Evolutionary conservation across 129 eudicot species (phyloP).

Genomic region (Deinandra increscens): DNA sequence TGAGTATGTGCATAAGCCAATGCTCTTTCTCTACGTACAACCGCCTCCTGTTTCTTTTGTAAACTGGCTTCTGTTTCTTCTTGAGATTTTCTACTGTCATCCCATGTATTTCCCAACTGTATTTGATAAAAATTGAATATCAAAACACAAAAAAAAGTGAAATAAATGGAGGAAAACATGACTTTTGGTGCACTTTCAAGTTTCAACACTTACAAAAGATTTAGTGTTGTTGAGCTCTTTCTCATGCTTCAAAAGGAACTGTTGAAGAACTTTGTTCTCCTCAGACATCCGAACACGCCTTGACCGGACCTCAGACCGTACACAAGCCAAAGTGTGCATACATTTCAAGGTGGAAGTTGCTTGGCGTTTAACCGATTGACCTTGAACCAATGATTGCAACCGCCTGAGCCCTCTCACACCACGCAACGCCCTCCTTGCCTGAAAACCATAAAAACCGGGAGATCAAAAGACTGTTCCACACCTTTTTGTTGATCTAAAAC

Average conservation of each 20-base stretch:
- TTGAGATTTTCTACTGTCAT: slow-evolving; percentile 67
- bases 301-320: slow-evolving; percentile 60
- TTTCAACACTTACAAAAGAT: slow-evolving; percentile 43
- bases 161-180: slow-evolving; percentile 2
- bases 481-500: neutral
- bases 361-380: slow-evolving; percentile 72
- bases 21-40: slow-evolving; percentile 81
- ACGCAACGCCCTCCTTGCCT: slow-evolving; percentile 70
- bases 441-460: neutral
- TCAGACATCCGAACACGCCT: slow-evolving; percentile 66
- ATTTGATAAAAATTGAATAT: neutral
- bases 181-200: neutral
- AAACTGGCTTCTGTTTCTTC: slow-evolving; percentile 74
- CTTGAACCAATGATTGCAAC: slow-evolving; percentile 56
- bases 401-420: slow-evolving; percentile 73
- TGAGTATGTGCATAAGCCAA: slow-evolving; percentile 87
- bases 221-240: slow-evolving; percentile 44
- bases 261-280: slow-evolving; percentile 62
- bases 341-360: slow-evolving; percentile 53
- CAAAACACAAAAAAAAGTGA: neutral
- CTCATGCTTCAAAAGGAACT: slow-evolving; percentile 54
- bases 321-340: slow-evolving; percentile 78
- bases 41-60: slow-evolving; percentile 74
- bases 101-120: slow-evolving; percentile 71
- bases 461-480: neutral